phyloP scores from a whole-genome alignment of 345 rosid species.

The Tarenaya hassleriana region DNA sequence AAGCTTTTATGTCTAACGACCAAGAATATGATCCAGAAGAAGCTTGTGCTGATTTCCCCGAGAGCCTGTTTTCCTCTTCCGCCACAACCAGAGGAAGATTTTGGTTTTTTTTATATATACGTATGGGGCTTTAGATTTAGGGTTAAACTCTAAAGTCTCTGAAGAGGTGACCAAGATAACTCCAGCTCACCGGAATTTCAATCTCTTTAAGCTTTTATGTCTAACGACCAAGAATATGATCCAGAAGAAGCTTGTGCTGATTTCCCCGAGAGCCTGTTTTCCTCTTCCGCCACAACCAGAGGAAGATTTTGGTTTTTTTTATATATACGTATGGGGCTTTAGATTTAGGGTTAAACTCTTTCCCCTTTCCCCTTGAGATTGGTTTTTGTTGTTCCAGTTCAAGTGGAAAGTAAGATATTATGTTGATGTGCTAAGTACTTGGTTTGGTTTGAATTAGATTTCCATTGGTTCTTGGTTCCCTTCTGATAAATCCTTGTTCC shows the following conservation, averaged over 20 bases:
- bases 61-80: conserved; percentile 20
- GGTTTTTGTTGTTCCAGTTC: conserved; percentile 41
- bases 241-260: neutral
- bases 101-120: conserved; percentile 30
- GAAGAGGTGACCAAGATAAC: neutral
- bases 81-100: conserved; percentile 8
- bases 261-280: neutral
- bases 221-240: conserved; percentile 13
- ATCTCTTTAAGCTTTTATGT: conserved; percentile 22
- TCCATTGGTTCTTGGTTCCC: too few species aligned
- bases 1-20: conserved; percentile 17
- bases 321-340: conserved; percentile 4
- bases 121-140: conserved; percentile 15
- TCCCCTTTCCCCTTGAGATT: conserved; percentile 31
- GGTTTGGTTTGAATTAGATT: too few species aligned
- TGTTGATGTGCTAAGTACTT: too few species aligned
- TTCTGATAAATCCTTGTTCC: too few species aligned
- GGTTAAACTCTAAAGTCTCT: neutral
- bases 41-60: neutral
- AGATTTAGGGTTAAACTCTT: conserved; percentile 14
- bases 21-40: conserved; percentile 15
- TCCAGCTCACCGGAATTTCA: conserved; percentile 8
- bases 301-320: conserved; percentile 12
- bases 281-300: too few species aligned
- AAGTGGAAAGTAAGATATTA: conserved; percentile 21